Conservation (phyloP, 345 rosid genomes). For the Brassica rapa region DNA sequence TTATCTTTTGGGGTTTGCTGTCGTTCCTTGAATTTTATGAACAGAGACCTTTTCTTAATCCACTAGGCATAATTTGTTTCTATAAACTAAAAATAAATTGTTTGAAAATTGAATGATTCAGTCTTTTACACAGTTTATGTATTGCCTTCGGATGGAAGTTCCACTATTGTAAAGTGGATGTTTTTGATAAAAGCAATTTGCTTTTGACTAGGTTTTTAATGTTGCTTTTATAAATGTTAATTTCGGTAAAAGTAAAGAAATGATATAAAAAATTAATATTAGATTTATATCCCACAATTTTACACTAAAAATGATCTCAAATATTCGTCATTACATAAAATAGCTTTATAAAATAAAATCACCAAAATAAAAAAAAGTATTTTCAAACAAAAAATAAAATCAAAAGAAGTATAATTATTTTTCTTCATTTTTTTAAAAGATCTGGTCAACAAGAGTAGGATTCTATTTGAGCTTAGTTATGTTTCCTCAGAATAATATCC, state of each 20-base stretch:
- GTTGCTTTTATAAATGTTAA: not conserved
- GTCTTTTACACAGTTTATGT: not conserved
- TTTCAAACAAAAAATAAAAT: no score
- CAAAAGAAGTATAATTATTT: not conserved
- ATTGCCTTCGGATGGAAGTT: not conserved
- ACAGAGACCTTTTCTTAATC: not conserved
- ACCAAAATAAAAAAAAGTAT: not conserved
- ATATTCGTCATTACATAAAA: not conserved
- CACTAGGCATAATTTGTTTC: not conserved
- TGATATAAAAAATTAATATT: not conserved
- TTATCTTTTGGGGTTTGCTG: not conserved
- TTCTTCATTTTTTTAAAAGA: not conserved
- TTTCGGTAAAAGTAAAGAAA: not conserved
- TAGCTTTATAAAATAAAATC: not conserved
- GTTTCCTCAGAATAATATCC: not conserved
- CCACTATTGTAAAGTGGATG: not conserved
- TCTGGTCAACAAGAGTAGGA: conserved; percentile 16
- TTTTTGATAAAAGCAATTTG: not conserved
- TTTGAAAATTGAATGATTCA: not conserved
- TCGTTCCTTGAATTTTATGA: not conserved
- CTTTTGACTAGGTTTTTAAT: not conserved
- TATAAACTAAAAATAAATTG: not conserved
- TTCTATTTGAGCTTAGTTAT: not conserved
- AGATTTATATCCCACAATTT: not conserved
- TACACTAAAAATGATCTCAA: not conserved